Evolutionary conservation across 2,329 filamentous ascomycete genomes (phyloP).

Genomic region (Pseudogymnoascus pannorum): DNA sequence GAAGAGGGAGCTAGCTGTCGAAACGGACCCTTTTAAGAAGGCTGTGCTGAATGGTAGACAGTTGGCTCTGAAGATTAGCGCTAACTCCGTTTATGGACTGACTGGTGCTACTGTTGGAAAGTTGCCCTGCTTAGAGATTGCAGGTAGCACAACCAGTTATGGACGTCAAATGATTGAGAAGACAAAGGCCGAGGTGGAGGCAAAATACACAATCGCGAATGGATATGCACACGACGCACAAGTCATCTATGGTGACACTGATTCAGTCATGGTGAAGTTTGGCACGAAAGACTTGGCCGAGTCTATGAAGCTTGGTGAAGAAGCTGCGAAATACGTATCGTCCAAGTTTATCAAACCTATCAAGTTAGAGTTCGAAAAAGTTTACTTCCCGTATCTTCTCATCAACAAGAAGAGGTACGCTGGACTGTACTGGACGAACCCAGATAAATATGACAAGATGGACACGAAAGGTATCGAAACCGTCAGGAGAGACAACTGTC

Average conservation of each 20-base stretch:
- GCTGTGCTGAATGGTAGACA: constrained; percentile 96
- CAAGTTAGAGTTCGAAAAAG: constrained; percentile 98
- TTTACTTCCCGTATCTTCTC: constrained; percentile 93
- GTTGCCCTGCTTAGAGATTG: constrained; percentile 87
- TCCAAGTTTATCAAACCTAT: constrained; percentile 92
- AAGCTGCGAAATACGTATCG: constrained; percentile 83
- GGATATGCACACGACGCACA: constrained; percentile 91
- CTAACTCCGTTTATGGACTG: constrained; percentile 95
- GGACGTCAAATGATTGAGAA: constrained; percentile 98
- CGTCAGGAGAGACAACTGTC: constrained; percentile 91
- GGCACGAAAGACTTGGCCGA: constrained; percentile 79
- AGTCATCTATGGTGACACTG: constrained; percentile 97
- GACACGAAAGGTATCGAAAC: constrained; percentile 99
- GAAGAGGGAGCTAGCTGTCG: constrained; percentile 78
- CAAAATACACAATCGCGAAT: constrained; percentile 82
- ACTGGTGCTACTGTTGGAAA: constrained; percentile 96
- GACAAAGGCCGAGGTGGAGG: constrained; percentile 93
- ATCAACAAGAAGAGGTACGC: constrained; percentile 99
- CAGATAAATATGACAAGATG: constrained; percentile 98
- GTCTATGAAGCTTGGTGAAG: constrained; percentile 91
- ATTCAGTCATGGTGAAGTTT: constrained; percentile 99
- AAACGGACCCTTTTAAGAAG: constrained; percentile 95
- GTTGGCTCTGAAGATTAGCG: constrained; percentile 89
- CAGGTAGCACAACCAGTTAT: constrained; percentile 93
- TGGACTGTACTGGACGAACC: constrained; percentile 93